phyloP scores from a whole-genome alignment of 768 basidiomycete species.

The Jaapia argillacea region DNA sequence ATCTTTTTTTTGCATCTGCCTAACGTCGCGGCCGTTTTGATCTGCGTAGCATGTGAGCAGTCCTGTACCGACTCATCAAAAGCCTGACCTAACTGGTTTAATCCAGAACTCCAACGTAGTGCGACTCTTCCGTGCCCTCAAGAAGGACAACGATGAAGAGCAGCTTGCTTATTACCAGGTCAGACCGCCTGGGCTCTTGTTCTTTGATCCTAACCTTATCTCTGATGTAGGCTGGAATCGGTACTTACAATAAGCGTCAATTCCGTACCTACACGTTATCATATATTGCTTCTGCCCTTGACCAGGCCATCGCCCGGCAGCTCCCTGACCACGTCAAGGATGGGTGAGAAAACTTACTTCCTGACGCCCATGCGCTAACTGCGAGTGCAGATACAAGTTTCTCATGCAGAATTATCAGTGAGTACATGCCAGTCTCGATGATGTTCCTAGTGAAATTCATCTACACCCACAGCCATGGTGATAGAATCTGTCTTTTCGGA shows the following conservation, averaged over 20 bases:
- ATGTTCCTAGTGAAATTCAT: too few species aligned
- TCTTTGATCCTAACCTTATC: neutral
- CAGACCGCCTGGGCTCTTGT: neutral
- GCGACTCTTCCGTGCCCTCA: constrained; percentile 21
- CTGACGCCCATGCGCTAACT: neutral
- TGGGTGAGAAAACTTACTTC: neutral
- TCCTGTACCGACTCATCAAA: too few species aligned
- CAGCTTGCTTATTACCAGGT: constrained; percentile 21
- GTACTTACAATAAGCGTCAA: constrained; percentile 2
- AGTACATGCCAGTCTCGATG: too few species aligned
- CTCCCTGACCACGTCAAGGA: neutral
- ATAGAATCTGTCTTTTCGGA: constrained; percentile 25
- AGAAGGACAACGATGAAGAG: constrained; percentile 17
- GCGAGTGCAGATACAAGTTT: constrained; percentile 14
- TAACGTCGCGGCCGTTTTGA: too few species aligned
- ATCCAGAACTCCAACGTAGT: constrained; percentile 18
- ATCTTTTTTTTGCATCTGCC: neutral
- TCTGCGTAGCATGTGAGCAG: too few species aligned
- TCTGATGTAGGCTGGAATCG: constrained; percentile 3
- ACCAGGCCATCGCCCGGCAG: neutral
- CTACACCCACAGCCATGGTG: constrained; percentile 9
- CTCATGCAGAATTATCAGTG: constrained; percentile 16
- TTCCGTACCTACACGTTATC: constrained; percentile 4
- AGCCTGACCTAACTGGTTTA: too few species aligned
- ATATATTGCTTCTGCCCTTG: neutral